Evolutionary conservation across 768 basidiomycete species (phyloP).

Genomic region (Porpolomopsis calyptriformis): DNA sequence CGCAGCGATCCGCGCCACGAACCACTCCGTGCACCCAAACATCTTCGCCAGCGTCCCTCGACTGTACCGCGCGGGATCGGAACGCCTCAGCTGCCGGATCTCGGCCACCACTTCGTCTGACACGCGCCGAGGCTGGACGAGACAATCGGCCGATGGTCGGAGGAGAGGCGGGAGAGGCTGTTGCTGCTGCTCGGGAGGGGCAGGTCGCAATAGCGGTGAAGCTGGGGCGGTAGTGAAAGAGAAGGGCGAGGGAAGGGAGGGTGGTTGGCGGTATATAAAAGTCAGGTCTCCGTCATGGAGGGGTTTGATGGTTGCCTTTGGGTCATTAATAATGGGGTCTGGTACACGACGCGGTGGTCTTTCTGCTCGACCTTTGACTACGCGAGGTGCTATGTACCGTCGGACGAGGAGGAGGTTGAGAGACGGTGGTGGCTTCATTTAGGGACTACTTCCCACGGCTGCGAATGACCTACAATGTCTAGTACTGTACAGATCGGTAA

Average conservation of each 20-base stretch:
- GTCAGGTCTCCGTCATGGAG: slow-evolving; percentile 50
- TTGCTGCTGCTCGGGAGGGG: slow-evolving; percentile 13
- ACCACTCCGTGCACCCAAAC: slow-evolving; percentile 63
- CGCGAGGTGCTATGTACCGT: slow-evolving; percentile 36
- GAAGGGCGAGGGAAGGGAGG: slow-evolving; percentile 59
- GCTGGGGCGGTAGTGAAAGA: slow-evolving; percentile 60
- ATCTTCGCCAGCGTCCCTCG: slow-evolving; percentile 58
- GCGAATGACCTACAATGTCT: too few relatives aligned
- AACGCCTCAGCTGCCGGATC: slow-evolving; percentile 46
- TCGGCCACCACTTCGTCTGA: slow-evolving; percentile 43
- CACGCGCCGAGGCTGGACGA: slow-evolving; percentile 29
- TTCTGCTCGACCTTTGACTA: slow-evolving; percentile 41
- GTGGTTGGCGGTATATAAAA: slow-evolving; percentile 80
- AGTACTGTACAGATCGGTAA: too few relatives aligned
- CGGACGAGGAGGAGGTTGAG: slow-evolving; percentile 14
- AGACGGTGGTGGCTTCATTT: neutral
- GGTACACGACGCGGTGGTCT: slow-evolving; percentile 46
- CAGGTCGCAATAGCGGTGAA: slow-evolving; percentile 55
- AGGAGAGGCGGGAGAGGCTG: slow-evolving; percentile 38
- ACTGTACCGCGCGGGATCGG: slow-evolving; percentile 50
- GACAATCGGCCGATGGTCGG: slow-evolving; percentile 29
- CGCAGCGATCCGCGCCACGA: slow-evolving; percentile 56
- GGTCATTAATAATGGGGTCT: slow-evolving; percentile 46
- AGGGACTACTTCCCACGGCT: neutral
- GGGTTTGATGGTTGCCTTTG: slow-evolving; percentile 39